These are phyloP conservation scores for Candolleomyces eurysporus DNA, from an alignment of 768 basidiomycete species.

Conservation along the genomic window DNA sequence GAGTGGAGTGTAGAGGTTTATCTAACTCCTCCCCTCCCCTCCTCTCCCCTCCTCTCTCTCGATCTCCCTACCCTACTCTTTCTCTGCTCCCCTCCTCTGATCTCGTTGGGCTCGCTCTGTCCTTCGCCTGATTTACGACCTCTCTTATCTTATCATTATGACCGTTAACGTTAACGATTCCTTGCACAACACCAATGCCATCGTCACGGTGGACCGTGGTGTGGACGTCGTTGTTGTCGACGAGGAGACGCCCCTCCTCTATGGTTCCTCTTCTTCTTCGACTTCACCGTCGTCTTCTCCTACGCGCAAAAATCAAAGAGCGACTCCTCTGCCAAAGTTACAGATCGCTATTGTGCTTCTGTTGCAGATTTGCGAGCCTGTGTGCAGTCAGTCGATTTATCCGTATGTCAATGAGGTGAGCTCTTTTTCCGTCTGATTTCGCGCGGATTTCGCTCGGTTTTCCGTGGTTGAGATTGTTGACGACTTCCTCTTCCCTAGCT, in stretches of 20 bases:
- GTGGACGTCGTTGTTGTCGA: conserved; percentile 11
- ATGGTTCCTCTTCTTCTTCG: not conserved
- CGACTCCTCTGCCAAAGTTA: conserved; percentile 4
- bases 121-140: too few relatives aligned
- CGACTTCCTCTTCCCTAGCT: conserved; percentile 30
- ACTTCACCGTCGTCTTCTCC: not conserved
- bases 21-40: not conserved
- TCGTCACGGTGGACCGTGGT: too few relatives aligned
- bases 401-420: conserved; percentile 52
- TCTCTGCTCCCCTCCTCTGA: not conserved
- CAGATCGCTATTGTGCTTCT: conserved; percentile 43
- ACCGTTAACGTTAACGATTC: too few relatives aligned
- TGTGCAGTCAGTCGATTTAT: conserved; percentile 48
- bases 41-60: not conserved
- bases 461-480: not conserved
- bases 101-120: too few relatives aligned
- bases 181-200: not conserved
- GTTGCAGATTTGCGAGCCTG: conserved; percentile 43
- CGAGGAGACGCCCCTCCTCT: conserved; percentile 34
- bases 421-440: too few relatives aligned
- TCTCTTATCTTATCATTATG: too few relatives aligned
- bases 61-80: too few relatives aligned
- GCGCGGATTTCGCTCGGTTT: too few relatives aligned
- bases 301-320: not conserved
- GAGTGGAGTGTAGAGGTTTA: not conserved